These are phyloP conservation scores for Liriodendron chinense DNA, from an alignment of 164 flowering plant genomes.

Conservation along the genomic window DNA sequence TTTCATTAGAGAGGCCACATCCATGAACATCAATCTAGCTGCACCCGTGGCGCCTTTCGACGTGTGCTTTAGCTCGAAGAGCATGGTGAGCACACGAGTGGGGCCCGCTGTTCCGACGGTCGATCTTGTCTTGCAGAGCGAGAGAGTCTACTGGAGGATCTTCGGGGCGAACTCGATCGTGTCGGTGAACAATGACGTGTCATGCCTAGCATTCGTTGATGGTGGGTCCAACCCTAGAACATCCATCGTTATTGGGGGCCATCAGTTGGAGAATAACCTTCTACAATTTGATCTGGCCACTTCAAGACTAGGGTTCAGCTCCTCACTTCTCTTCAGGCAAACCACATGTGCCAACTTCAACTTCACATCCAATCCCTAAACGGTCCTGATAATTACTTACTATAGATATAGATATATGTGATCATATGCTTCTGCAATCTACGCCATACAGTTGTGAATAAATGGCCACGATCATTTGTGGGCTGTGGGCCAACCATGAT, in stretches of 20 bases:
- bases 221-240: constrained; percentile 26
- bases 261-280: constrained; percentile 40
- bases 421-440: background rate
- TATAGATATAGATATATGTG: background rate
- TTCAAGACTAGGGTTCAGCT: constrained; percentile 44
- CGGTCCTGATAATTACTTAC: background rate
- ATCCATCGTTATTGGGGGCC: constrained; percentile 34
- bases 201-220: constrained; percentile 43
- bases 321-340: constrained; percentile 26
- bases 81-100: constrained; percentile 2
- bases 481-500: too few relatives aligned
- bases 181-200: constrained; percentile 16
- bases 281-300: constrained; percentile 39
- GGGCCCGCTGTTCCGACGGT: constrained; percentile 31
- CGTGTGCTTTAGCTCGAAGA: constrained; percentile 31
- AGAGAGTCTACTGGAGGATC: constrained; percentile 36
- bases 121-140: constrained; percentile 37
- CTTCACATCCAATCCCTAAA: constrained; percentile 18
- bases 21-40: constrained; percentile 14
- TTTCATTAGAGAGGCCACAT: constrained; percentile 18
- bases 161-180: constrained; percentile 43
- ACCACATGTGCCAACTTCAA: constrained; percentile 40
- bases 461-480: background rate
- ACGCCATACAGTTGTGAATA: background rate
- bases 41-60: constrained; percentile 40